Percentiles rank a stretch among this genome's conserved stretches.
Evolutionary conservation across 2,329 filamentous ascomycete genomes (phyloP).

Genomic region (Aureobasidium sp.): DNA sequence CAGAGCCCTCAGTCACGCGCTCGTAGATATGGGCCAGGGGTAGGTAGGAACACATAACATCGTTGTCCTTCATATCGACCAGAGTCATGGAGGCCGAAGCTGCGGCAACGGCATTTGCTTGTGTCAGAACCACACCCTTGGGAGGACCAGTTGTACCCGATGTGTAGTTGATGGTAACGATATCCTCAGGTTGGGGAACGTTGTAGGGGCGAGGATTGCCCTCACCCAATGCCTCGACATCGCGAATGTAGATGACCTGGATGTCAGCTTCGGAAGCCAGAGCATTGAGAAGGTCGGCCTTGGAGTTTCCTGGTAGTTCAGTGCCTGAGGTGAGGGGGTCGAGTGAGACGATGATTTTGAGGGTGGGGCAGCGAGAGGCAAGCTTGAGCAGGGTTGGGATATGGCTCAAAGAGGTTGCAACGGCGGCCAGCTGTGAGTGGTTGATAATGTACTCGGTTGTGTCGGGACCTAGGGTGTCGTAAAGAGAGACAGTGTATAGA

Average conservation of each 20-base stretch:
- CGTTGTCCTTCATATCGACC: slow-evolving; percentile 44
- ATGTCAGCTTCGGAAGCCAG: slow-evolving; percentile 69
- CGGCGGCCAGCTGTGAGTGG: slow-evolving; percentile 66
- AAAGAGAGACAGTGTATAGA: slow-evolving; percentile 84
- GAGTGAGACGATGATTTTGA: slow-evolving; percentile 83
- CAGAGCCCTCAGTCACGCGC: slow-evolving; percentile 69
- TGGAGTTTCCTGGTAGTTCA: slow-evolving; percentile 68
- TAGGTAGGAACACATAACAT: slow-evolving; percentile 75
- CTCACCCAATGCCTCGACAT: slow-evolving; percentile 75
- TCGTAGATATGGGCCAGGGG: slow-evolving; percentile 93
- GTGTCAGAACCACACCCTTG: slow-evolving; percentile 77
- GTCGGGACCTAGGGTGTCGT: slow-evolving; percentile 89
- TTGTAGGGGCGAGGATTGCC: slow-evolving; percentile 61
- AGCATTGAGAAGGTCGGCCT: slow-evolving; percentile 66
- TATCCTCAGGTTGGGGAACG: slow-evolving; percentile 64
- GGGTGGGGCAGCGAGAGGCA: slow-evolving; percentile 61
- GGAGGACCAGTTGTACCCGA: slow-evolving; percentile 76
- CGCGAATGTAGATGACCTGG: slow-evolving; percentile 65
- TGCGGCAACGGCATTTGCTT: slow-evolving; percentile 70
- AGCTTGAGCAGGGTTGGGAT: slow-evolving; percentile 75
- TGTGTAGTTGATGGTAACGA: slow-evolving; percentile 86
- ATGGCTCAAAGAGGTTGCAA: slow-evolving; percentile 72
- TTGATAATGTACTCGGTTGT: slow-evolving; percentile 94
- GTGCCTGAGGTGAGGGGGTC: slow-evolving; percentile 68
- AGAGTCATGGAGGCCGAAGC: slow-evolving; percentile 53